Percentiles rank a stretch among this genome's conserved stretches.
Evolutionary conservation across 345 rosid genomes (phyloP).

Genomic region (Citrus inodora): DNA sequence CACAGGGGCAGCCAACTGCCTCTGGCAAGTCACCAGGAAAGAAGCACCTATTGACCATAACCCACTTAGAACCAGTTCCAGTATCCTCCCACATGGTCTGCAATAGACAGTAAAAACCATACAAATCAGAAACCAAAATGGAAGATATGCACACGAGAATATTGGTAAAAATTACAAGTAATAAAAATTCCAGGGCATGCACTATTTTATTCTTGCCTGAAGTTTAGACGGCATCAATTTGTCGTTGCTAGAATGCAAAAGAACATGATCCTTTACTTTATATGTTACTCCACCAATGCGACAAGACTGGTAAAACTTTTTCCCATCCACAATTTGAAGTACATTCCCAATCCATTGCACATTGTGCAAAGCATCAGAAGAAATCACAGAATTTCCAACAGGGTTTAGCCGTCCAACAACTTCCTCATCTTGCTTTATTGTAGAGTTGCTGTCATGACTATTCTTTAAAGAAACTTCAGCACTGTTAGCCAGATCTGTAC

Average conservation of each 20-base stretch:
- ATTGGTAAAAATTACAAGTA: not conserved
- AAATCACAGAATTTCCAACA: conserved; percentile 25
- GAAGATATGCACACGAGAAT: not conserved
- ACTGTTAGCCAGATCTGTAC: conserved; percentile 18
- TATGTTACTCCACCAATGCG: conserved; percentile 46
- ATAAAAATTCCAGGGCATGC: conserved; percentile 1
- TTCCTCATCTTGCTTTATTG: conserved; percentile 23
- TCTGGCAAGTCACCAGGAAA: conserved; percentile 67
- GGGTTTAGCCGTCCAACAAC: conserved; percentile 20
- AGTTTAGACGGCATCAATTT: conserved; percentile 57
- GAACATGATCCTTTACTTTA: conserved; percentile 56
- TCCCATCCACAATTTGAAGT: conserved; percentile 39
- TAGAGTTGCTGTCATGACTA: conserved; percentile 3
- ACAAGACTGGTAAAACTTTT: conserved; percentile 47
- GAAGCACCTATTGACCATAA: conserved; percentile 50
- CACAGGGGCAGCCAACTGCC: conserved; percentile 51
- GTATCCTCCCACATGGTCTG: conserved; percentile 78
- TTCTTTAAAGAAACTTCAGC: conserved; percentile 25
- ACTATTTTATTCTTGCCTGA: conserved; percentile 38
- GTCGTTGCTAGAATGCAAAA: conserved; percentile 37
- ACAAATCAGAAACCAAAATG: not conserved
- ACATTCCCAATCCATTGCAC: conserved; percentile 45
- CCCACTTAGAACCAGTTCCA: conserved; percentile 55
- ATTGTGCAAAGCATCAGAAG: conserved; percentile 24
- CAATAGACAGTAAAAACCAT: conserved; percentile 13